A percentile compares a stretch with the other conserved stretches of the same genome.
phyloP scores from a whole-genome alignment of 345 rosid species.

The Excoecaria agallocha region DNA sequence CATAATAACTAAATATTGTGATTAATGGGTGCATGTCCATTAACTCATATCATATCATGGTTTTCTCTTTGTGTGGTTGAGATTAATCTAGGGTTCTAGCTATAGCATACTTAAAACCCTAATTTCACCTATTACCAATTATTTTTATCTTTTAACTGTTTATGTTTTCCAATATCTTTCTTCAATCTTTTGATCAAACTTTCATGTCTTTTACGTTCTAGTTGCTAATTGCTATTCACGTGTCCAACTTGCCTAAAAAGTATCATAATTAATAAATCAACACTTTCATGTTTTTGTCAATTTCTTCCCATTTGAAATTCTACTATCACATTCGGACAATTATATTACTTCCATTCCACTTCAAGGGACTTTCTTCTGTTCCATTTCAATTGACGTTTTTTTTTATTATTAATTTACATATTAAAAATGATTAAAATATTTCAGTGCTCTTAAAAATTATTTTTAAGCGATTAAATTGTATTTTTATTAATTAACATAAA shows the following conservation, averaged over 20 bases:
- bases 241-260: slow-evolving; percentile 4
- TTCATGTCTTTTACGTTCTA: not conserved
- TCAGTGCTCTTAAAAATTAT: too few relatives aligned
- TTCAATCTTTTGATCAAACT: not conserved
- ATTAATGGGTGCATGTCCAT: not conserved
- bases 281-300: slow-evolving; percentile 10
- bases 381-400: too few relatives aligned
- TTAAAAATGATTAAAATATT: too few relatives aligned
- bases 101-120: slow-evolving; percentile 10
- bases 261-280: not conserved
- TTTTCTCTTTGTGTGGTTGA: slow-evolving; percentile 15
- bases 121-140: not conserved
- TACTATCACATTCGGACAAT: not conserved
- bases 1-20: slow-evolving; percentile 6
- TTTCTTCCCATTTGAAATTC: not conserved
- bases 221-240: not conserved
- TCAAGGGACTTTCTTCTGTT: too few relatives aligned
- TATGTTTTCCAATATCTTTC: not conserved
- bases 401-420: too few relatives aligned
- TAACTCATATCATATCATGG: not conserved
- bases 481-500: too few relatives aligned
- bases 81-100: slow-evolving; percentile 19
- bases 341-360: too few relatives aligned
- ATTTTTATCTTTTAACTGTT: not conserved
- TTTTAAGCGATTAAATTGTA: too few relatives aligned